Evolutionary conservation across 352 stramenopile genomes (phyloP).

Genomic region (Phytophthora agathidicida): DNA sequence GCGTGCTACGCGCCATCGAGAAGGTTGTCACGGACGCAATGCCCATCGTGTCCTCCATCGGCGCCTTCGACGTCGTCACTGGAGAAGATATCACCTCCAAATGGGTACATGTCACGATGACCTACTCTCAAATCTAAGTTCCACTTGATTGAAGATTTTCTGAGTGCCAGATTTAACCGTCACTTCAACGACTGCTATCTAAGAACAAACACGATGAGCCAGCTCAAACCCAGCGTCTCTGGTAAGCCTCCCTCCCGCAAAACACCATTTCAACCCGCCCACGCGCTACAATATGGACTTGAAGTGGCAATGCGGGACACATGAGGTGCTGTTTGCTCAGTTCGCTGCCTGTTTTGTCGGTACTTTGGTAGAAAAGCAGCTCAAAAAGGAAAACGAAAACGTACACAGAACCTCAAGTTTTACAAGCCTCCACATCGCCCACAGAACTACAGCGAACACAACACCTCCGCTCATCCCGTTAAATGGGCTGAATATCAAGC

Average conservation of each 20-base stretch:
- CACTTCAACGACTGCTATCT: too few relatives aligned
- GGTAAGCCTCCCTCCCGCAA: not conserved
- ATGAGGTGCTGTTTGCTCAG: not conserved
- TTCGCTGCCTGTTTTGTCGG: not conserved
- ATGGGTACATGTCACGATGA: constrained; percentile 54
- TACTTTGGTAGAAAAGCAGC: not conserved
- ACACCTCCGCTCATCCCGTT: not conserved
- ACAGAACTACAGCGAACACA: not conserved
- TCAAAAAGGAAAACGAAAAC: not conserved
- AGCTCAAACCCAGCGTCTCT: constrained; percentile 1
- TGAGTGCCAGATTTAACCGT: too few relatives aligned
- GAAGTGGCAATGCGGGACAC: not conserved
- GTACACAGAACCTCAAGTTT: not conserved
- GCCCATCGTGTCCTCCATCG: constrained; percentile 62
- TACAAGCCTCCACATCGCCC: not conserved
- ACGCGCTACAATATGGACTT: constrained; percentile 1
- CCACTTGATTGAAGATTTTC: too few relatives aligned
- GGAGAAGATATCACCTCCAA: constrained; percentile 9
- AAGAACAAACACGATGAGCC: too few relatives aligned
- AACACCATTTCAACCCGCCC: not conserved
- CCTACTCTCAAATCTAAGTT: constrained; percentile 30
- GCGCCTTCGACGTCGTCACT: constrained; percentile 37
- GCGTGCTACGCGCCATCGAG: constrained; percentile 60
- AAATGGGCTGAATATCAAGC: not conserved
- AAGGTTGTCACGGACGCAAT: constrained; percentile 81